Percentiles rank a stretch among this genome's conserved stretches.
phyloP scores from a whole-genome alignment of 225 moss, liverwort and hornwort genomes.

The Marchantia paleacea region DNA sequence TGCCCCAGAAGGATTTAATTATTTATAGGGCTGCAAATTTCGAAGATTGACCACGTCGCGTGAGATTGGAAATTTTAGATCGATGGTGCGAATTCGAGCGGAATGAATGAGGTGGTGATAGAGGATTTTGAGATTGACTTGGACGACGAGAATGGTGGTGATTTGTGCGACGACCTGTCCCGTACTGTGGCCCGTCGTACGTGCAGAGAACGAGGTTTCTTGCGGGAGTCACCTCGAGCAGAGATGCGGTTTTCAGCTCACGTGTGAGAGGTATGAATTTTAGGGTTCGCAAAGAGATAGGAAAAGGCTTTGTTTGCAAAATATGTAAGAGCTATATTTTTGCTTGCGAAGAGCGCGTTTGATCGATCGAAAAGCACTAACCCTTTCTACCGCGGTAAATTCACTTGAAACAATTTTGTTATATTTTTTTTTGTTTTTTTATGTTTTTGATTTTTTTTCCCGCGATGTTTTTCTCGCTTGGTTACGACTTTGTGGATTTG shows the following conservation, averaged over 20 bases:
- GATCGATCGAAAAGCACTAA: constrained; percentile 15
- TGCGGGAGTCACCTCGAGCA: constrained; percentile 6
- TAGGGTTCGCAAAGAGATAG: constrained; percentile 26
- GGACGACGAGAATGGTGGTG: constrained; percentile 25
- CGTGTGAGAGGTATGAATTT: constrained; percentile 32
- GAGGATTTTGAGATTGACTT: background rate
- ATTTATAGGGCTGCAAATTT: constrained; percentile 5
- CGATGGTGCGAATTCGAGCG: constrained; percentile 29
- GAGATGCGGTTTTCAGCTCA: constrained; percentile 38
- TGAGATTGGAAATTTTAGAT: background rate
- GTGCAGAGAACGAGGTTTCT: constrained; percentile 20
- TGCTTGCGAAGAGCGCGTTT: background rate
- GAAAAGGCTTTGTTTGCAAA: constrained; percentile 14
- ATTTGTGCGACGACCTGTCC: constrained; percentile 6
- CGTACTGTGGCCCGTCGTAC: constrained; percentile 1
- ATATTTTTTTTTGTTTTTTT: constrained; percentile 8
- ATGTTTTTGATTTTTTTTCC: constrained; percentile 8
- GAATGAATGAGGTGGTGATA: constrained; percentile 28
- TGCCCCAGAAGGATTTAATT: constrained; percentile 10
- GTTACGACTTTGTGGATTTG: constrained; percentile 1
- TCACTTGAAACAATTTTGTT: background rate
- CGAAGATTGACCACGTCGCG: constrained; percentile 10
- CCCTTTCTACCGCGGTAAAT: background rate
- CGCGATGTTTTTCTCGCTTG: constrained; percentile 3
- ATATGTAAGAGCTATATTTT: background rate